Conservation (phyloP, 2,329 filamentous ascomycete species). For the Colletotrichum brevisporum region DNA sequence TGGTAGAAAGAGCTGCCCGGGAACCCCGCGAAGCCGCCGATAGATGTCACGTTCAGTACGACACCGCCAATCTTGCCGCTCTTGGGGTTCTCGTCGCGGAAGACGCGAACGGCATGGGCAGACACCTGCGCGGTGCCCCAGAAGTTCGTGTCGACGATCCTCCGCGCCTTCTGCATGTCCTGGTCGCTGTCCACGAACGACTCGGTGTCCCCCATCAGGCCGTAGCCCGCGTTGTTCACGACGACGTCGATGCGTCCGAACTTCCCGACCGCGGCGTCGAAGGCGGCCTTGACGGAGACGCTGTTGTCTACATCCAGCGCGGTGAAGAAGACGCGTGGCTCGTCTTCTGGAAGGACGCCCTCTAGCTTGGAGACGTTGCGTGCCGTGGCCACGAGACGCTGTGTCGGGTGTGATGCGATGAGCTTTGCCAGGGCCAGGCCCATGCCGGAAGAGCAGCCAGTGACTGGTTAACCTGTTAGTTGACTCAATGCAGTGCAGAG, state of each 20-base stretch:
- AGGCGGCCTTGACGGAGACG: constrained; percentile 50
- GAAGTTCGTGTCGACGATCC: constrained; percentile 57
- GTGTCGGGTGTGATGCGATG: constrained; percentile 53
- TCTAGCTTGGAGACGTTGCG: constrained; percentile 54
- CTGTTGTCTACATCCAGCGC: constrained; percentile 69
- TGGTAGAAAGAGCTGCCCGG: constrained; percentile 56
- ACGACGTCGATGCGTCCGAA: constrained; percentile 13
- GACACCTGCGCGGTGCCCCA: constrained; percentile 57
- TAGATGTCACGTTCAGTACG: constrained; percentile 68
- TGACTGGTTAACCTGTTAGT: constrained; percentile 48
- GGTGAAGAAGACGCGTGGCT: constrained; percentile 61
- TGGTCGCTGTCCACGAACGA: not conserved
- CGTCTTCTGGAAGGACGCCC: constrained; percentile 53
- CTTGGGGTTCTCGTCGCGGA: constrained; percentile 52
- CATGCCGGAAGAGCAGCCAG: constrained; percentile 63
- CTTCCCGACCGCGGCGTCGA: constrained; percentile 53
- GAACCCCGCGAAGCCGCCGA: constrained; percentile 59
- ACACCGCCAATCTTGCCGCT: constrained; percentile 59
- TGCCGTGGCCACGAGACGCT: constrained; percentile 62
- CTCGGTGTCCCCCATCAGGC: constrained; percentile 15
- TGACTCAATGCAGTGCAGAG: not conserved
- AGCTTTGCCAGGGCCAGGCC: constrained; percentile 57
- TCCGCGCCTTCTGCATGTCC: not conserved
- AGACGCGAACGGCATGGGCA: constrained; percentile 51
- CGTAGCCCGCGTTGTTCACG: constrained; percentile 4